phyloP scores from a whole-genome alignment of 148 eudicot species.

The Rhododendron henanense region DNA sequence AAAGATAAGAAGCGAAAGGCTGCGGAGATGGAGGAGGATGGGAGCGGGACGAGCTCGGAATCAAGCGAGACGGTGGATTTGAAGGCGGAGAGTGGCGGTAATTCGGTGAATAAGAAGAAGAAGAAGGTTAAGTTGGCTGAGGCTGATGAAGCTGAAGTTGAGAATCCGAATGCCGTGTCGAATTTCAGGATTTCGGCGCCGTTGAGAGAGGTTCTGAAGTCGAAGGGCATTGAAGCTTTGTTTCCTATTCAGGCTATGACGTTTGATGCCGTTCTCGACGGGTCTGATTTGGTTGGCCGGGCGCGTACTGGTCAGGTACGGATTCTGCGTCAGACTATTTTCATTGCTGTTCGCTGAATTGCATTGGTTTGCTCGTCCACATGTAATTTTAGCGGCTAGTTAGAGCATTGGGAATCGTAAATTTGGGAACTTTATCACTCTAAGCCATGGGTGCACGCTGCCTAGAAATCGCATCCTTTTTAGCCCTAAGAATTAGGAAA shows the following conservation, averaged over 20 bases:
- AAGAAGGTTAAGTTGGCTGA: constrained; percentile 9
- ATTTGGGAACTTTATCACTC: not conserved
- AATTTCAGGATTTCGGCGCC: constrained; percentile 73
- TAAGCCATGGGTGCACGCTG: no score
- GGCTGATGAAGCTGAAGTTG: constrained; percentile 23
- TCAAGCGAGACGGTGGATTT: constrained; percentile 37
- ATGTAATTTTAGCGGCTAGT: not conserved
- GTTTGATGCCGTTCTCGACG: constrained; percentile 55
- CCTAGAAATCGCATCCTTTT: no score
- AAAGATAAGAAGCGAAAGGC: constrained; percentile 53
- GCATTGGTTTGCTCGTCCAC: not conserved
- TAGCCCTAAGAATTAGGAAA: no score
- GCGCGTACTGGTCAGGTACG: constrained; percentile 93
- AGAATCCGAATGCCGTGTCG: constrained; percentile 51
- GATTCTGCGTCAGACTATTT: not conserved
- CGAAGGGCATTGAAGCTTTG: constrained; percentile 69
- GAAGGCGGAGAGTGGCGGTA: constrained; percentile 1
- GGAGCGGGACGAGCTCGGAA: constrained; percentile 48
- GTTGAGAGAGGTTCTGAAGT: constrained; percentile 48
- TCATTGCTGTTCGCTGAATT: not conserved
- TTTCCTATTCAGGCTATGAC: constrained; percentile 96
- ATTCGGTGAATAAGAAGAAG: constrained; percentile 33
- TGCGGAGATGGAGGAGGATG: constrained; percentile 35
- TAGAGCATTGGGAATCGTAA: not conserved
- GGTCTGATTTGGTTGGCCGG: constrained; percentile 81